Evolutionary conservation across 2,329 filamentous ascomycete genomes (phyloP), one percentile per base, ranked within the genome.

Genomic region (Xylariaceae sp.): DNA sequence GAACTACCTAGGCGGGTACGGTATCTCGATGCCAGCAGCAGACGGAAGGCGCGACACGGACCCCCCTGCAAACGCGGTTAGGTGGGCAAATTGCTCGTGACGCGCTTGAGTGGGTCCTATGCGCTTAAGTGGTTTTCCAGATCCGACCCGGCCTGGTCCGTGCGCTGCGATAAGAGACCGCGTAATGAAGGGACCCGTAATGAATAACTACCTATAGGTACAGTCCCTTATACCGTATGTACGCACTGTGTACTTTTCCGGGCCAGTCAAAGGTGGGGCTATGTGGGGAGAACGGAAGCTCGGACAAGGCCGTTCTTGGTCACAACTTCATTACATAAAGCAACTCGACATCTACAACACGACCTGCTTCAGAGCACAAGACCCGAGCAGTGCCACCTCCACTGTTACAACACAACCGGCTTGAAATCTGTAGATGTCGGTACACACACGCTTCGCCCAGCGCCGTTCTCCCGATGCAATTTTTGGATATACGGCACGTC

Each of bases 1-100:
- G 6, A 16, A 18, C 9, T 12, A 15, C 5, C 32, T n/a, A n/a
- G n/a, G n/a, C n/a, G 13, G 30, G 3, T 34, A 34, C 30, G 5
- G 9, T 34, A 49, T 32, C 19, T 40, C n/a, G 18, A 46, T 49
- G 34, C 16, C 43, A 53, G 45, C 47, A 34, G 53, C 36, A 48
- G 50, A 37, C 22, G 30, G 47, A 15, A 44, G 16, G 51, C 57
- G 57, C 54, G 54, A 57, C 26, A 57, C 12, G 40, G 39, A 55
- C 51, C 57, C 51, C 57, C 57, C 51, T 57, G 54, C 51, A 48
- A 43, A 52, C 57, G 54, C 57, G 57, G 45, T 53, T 42, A 19
- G 37, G 43, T 16, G 22, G 26, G 32, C 29, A 44, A 40, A 37
- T 19, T 12, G 37, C 12, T 36, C 48, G 51, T 49, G 54, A 55